These are phyloP conservation scores for Globisporangium spinosum DNA, from an alignment of 352 stramenopile species.

Conservation along the genomic window DNA sequence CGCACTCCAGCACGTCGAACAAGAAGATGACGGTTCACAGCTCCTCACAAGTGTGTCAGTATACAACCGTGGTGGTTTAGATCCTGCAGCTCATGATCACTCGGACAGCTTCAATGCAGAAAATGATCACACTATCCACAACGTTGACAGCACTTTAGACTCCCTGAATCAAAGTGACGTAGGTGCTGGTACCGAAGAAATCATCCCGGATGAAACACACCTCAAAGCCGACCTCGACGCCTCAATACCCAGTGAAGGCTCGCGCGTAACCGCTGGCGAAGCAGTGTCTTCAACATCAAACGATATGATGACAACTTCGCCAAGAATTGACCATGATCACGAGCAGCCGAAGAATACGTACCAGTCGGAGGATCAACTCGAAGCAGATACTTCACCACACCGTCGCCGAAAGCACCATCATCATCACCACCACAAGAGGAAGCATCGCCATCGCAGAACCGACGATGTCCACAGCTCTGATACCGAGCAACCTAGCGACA, in stretches of 20 bases:
- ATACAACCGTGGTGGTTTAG: background rate
- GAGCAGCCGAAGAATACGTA: background rate
- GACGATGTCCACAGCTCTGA: background rate
- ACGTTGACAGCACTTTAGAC: no score
- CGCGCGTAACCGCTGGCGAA: background rate
- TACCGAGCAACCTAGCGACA: background rate
- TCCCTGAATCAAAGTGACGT: background rate
- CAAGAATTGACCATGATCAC: background rate
- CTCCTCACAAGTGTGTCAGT: background rate
- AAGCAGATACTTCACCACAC: background rate
- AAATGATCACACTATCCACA: background rate
- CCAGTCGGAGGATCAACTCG: background rate
- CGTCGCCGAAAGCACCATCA: constrained; percentile 5
- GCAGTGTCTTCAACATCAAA: background rate
- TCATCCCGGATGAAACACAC: background rate
- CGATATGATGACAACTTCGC: background rate
- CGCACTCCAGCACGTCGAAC: background rate
- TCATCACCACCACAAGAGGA: constrained; percentile 9
- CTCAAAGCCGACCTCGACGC: background rate
- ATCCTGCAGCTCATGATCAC: background rate
- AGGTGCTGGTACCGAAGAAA: background rate
- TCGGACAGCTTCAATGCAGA: background rate
- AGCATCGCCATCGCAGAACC: background rate
- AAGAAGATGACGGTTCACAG: background rate
- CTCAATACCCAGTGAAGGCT: background rate